phyloP scores from a whole-genome alignment of 768 basidiomycete genomes.

The Udeniomyces megalosporus region DNA sequence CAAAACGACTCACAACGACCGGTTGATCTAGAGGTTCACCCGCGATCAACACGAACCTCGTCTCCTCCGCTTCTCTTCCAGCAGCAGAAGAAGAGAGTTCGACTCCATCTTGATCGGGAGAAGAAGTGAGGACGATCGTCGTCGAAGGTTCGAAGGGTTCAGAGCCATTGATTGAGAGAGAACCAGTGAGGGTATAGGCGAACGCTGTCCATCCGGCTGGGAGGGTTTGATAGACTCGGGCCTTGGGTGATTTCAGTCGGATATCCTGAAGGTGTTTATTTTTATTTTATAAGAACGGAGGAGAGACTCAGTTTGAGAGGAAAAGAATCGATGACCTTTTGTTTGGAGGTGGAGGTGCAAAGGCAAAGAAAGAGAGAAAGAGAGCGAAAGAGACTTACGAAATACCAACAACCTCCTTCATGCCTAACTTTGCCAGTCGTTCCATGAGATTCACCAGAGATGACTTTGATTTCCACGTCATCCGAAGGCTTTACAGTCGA shows the following conservation, averaged over 20 bases:
- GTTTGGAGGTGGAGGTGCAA: slow-evolving; percentile 15
- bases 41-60: slow-evolving; percentile 62
- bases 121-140: slow-evolving; percentile 64
- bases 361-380: neutral
- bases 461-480: slow-evolving; percentile 34
- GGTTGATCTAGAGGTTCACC: slow-evolving; percentile 79
- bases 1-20: slow-evolving; percentile 43
- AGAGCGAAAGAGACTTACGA: slow-evolving; percentile 33
- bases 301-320: neutral
- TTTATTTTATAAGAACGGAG: too few species aligned
- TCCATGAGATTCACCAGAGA: slow-evolving; percentile 77
- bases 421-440: slow-evolving; percentile 66
- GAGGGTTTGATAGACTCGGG: slow-evolving; percentile 1
- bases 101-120: slow-evolving; percentile 49
- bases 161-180: slow-evolving; percentile 38
- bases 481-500: slow-evolving; percentile 19
- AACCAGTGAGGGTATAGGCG: slow-evolving; percentile 47
- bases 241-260: slow-evolving; percentile 46
- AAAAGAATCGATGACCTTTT: slow-evolving; percentile 74
- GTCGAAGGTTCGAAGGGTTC: slow-evolving; percentile 45
- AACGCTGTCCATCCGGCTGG: slow-evolving; percentile 76
- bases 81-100: slow-evolving; percentile 38
- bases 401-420: slow-evolving; percentile 80
- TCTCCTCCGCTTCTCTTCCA: too few species aligned
- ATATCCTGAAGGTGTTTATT: too few species aligned